Evolutionary conservation across 1,284 basidiomycete genomes (phyloP).

Genomic region (Pascua sp.): DNA sequence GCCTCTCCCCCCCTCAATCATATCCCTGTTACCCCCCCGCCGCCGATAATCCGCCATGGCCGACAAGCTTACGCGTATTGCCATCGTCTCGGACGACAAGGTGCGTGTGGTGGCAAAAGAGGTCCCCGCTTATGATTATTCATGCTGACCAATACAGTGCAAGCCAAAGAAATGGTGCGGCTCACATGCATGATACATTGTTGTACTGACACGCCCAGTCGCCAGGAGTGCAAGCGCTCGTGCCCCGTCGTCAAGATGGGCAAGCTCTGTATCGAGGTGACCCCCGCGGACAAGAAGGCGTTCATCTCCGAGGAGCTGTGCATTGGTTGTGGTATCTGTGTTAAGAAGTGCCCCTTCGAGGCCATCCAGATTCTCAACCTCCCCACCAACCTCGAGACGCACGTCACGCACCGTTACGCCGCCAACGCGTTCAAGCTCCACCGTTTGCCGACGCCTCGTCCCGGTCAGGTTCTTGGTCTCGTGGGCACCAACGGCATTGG

Average conservation of each 20-base stretch:
- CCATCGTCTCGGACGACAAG: constrained; percentile 84
- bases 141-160: constrained; percentile 54
- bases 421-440: constrained; percentile 98
- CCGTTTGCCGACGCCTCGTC: constrained; percentile 87
- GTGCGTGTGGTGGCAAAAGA: constrained; percentile 26
- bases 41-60: constrained; percentile 25
- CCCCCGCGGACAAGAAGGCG: constrained; percentile 86
- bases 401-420: constrained; percentile 94
- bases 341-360: constrained; percentile 98
- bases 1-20: too few relatives aligned
- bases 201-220: constrained; percentile 22
- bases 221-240: constrained; percentile 59
- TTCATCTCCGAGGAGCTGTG: constrained; percentile 96
- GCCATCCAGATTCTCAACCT: constrained; percentile 96
- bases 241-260: constrained; percentile 99
- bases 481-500: constrained; percentile 98
- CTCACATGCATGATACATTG: background rate
- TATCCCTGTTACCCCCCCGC: background rate
- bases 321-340: constrained; percentile 97
- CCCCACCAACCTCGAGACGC: constrained; percentile 86
- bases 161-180: constrained; percentile 68
- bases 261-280: constrained; percentile 96
- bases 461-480: constrained; percentile 90
- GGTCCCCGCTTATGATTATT: too few relatives aligned
- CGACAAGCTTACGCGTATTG: constrained; percentile 93